phyloP scores from a whole-genome alignment of 192 early-diverging fungal species.

The Entophlyctis luteolus region DNA sequence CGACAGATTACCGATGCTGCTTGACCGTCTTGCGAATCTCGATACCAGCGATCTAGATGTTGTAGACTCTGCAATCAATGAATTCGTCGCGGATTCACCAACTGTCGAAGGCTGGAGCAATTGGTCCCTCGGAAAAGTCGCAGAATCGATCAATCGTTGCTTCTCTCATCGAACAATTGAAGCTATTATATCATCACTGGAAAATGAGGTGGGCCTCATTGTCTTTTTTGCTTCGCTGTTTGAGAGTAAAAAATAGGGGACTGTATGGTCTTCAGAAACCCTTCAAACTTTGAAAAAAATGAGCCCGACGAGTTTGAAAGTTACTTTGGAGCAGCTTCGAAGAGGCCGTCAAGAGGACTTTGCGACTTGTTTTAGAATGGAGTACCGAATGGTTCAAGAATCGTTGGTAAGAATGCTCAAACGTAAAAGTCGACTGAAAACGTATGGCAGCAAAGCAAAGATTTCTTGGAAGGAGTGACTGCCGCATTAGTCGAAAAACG shows the following conservation, averaged over 20 bases:
- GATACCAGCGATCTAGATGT: slow-evolving; percentile 71
- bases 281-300: slow-evolving; percentile 57
- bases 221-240: neutral
- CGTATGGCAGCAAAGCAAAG: slow-evolving; percentile 48
- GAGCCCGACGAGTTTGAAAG: slow-evolving; percentile 84
- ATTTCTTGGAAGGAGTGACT: slow-evolving; percentile 87
- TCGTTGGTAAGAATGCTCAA: slow-evolving; percentile 53
- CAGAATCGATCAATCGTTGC: slow-evolving; percentile 72
- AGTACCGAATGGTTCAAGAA: slow-evolving; percentile 75
- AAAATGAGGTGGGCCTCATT: slow-evolving; percentile 53
- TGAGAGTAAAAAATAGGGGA: neutral
- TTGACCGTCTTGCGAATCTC: slow-evolving; percentile 76
- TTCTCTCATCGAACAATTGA: slow-evolving; percentile 80
- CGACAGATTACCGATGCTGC: slow-evolving; percentile 71
- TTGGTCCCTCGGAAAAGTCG: slow-evolving; percentile 48
- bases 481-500: slow-evolving; percentile 71
- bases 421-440: neutral
- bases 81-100: slow-evolving; percentile 68
- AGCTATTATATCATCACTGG: slow-evolving; percentile 76
- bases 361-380: slow-evolving; percentile 78
- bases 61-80: slow-evolving; percentile 84
- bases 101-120: slow-evolving; percentile 28
- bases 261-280: slow-evolving; percentile 69
- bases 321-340: slow-evolving; percentile 77
- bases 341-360: slow-evolving; percentile 65